Percentiles rank a stretch among this genome's conserved stretches.
phyloP scores from a whole-genome alignment of 371 early-diverging fungal genomes.

The Apophysomyces ossiformis region DNA sequence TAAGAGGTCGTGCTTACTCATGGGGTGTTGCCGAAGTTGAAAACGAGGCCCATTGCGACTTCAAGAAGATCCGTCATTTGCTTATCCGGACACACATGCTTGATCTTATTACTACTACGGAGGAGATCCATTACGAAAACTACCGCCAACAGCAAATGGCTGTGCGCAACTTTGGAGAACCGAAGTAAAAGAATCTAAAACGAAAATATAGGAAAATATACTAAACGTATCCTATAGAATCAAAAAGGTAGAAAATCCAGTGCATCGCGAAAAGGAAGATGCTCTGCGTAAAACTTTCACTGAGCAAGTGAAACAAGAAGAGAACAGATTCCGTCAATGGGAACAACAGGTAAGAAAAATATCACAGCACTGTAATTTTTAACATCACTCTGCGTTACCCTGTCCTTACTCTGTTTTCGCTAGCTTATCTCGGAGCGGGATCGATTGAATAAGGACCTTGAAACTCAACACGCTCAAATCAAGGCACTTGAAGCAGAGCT shows the following conservation, averaged over 20 bases:
- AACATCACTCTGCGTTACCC: background rate
- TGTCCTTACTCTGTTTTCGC: background rate
- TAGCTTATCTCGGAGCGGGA: conserved; percentile 94
- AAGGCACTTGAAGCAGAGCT: conserved; percentile 86
- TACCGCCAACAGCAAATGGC: conserved; percentile 84
- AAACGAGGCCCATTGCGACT: conserved; percentile 90
- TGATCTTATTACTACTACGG: conserved; percentile 87
- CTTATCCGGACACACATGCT: conserved; percentile 94
- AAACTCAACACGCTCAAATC: conserved; percentile 87
- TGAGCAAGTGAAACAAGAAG: conserved; percentile 93
- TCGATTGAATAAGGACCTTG: conserved; percentile 94
- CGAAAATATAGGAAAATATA: background rate
- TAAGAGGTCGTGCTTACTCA: conserved; percentile 87
- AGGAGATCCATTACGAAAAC: conserved; percentile 90
- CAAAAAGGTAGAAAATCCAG: conserved; percentile 76
- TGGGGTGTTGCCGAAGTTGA: conserved; percentile 97
- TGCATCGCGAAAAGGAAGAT: conserved; percentile 95
- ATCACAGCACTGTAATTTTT: no score
- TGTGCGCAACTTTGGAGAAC: conserved; percentile 79
- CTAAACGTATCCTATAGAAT: conserved; percentile 29
- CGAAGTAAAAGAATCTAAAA: conserved; percentile 52
- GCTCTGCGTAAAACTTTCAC: conserved; percentile 88
- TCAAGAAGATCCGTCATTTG: conserved; percentile 89
- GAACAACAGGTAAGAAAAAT: conserved; percentile 83
- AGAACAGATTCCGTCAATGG: conserved; percentile 95